Evolutionary conservation across 1,284 basidiomycete species (phyloP), one percentile per base, ranked within the genome.

Genomic region (Clitocybe nebularis): DNA sequence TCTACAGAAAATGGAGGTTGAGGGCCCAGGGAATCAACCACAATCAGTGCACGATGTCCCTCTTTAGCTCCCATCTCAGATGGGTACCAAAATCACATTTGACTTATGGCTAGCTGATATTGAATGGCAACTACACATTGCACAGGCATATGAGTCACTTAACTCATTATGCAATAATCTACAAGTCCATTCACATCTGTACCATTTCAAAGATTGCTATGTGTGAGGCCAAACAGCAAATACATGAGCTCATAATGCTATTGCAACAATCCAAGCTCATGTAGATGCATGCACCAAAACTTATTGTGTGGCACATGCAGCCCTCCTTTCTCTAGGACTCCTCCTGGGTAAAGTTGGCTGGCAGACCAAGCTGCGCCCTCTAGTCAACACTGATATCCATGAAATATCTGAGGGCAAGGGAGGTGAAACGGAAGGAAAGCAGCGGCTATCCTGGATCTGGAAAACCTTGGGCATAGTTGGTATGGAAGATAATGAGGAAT

Each of bases 361-460:
- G 43, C 42, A 48, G 25, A n/a, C 32, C 4, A 32, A 41, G 6
- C 24, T 37, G 1, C 35, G 9, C 14, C 23, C 24, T 0, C 40
- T 44, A 14, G 14, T 2, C 4, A 20, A 36, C 9, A 21, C 17
- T 6, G 39, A 44, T 30, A 38, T 43, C 20, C 39, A 33, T 1
- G 38, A 35, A 22, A 35, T 45, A 2, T 39, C 38, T n/a, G 41
- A 41, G 28, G 40, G 14, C 10, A 44, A 44, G 4, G 24, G 25
- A 28, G 50, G 46, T 13, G 7, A 20, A 16, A 36, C 26, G 10
- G 44, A 45, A 21, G 48, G 45, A 32, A 40, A 23, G 21, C 5
- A 13, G 13, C 2, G n/a, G 14, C 2, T 51, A 26, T 49, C 47
- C 2, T 54, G 53, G 53, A 52, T 52, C 11, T 54, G 53, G 52